A percentile compares a stretch with the other conserved stretches of the same genome.
These are phyloP conservation scores for Athelia psychrophila DNA, from an alignment of 1,284 basidiomycete genomes.

Conservation along the genomic window DNA sequence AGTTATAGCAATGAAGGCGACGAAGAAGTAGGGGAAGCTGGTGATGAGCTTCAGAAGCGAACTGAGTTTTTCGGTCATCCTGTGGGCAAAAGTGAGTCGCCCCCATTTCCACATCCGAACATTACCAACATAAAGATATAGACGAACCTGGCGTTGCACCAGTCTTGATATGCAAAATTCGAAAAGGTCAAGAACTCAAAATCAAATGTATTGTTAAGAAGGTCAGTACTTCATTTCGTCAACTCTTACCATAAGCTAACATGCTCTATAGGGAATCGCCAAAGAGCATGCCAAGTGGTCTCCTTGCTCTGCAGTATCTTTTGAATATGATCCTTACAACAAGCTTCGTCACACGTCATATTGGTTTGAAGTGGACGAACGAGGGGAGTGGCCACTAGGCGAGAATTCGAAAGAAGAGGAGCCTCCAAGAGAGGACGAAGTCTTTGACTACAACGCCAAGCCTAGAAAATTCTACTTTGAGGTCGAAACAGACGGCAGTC, in stretches of 20 bases:
- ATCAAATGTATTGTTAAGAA: slow-evolving; percentile 92
- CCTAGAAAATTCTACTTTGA: slow-evolving; percentile 90
- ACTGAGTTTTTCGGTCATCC: slow-evolving; percentile 81
- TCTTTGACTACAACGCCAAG: slow-evolving; percentile 86
- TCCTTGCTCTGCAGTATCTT: slow-evolving; percentile 91
- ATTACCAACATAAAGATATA: slow-evolving; percentile 21
- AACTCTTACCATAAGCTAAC: slow-evolving; percentile 2
- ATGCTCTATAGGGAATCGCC: slow-evolving; percentile 75
- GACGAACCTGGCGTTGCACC: slow-evolving; percentile 63
- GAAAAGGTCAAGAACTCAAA: slow-evolving; percentile 91
- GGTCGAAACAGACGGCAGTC: slow-evolving; percentile 87
- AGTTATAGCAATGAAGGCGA: slow-evolving; percentile 36
- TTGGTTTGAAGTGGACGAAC: slow-evolving; percentile 88
- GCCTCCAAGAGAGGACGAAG: slow-evolving; percentile 71
- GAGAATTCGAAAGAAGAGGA: slow-evolving; percentile 84
- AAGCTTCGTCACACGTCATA: slow-evolving; percentile 93
- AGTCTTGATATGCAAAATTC: slow-evolving; percentile 89
- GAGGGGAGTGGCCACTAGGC: slow-evolving; percentile 81
- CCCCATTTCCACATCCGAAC: background rate
- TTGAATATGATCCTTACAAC: slow-evolving; percentile 99
- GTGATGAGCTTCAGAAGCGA: slow-evolving; percentile 73
- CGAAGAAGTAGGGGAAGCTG: slow-evolving; percentile 38
- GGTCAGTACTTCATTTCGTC: slow-evolving; percentile 39
- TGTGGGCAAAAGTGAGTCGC: slow-evolving; percentile 72
- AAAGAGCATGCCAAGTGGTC: slow-evolving; percentile 99